These are phyloP conservation scores for Prunus fruticosa DNA, from an alignment of 306 rosid genomes.

Conservation along the genomic window DNA sequence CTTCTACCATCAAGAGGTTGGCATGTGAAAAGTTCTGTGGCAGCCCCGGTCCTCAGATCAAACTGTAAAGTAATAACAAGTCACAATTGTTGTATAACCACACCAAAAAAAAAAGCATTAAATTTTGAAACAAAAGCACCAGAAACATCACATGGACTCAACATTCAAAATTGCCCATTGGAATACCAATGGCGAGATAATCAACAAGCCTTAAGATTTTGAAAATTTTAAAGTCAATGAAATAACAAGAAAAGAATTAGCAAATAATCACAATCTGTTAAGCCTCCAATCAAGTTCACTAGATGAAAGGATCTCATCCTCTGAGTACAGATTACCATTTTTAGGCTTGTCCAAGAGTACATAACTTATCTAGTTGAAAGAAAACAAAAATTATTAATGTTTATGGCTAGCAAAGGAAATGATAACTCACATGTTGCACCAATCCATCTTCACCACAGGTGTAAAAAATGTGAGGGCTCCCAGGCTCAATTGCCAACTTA, in stretches of 20 bases:
- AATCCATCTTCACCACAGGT: constrained; percentile 97
- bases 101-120: neutral
- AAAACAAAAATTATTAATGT: neutral
- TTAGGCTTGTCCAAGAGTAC: neutral
- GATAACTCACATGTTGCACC: constrained; percentile 83
- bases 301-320: neutral
- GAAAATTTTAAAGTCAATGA: neutral
- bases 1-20: constrained; percentile 46
- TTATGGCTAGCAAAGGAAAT: constrained; percentile 17
- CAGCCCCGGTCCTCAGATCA: constrained; percentile 76
- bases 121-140: neutral
- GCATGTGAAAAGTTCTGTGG: constrained; percentile 80
- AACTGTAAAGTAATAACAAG: constrained; percentile 50
- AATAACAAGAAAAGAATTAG: neutral
- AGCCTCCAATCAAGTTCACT: constrained; percentile 2
- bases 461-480: constrained; percentile 87
- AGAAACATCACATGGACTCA: constrained; percentile 6
- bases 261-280: neutral
- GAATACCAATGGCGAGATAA: constrained; percentile 1
- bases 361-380: neutral
- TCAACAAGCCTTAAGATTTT: constrained; percentile 5
- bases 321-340: neutral
- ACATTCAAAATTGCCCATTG: neutral
- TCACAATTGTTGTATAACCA: constrained; percentile 24
- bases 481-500: constrained; percentile 94